Conservation (phyloP, 2,329 filamentous ascomycete species). For the Aspergillus sp. region DNA sequence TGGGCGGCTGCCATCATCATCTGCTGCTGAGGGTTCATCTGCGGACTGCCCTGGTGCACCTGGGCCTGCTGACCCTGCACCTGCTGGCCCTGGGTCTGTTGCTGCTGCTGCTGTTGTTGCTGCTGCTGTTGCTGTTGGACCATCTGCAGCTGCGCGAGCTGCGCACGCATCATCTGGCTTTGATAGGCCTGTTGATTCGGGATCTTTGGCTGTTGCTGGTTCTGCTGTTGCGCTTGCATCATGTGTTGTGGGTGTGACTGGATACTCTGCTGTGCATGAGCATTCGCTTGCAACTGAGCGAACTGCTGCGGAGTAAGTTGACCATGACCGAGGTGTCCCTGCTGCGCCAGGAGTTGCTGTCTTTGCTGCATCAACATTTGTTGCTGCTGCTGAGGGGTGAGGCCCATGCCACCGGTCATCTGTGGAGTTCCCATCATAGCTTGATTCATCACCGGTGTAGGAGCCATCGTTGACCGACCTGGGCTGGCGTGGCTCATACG, state of each 20-base stretch:
- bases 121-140: conserved; percentile 32
- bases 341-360: conserved; percentile 39
- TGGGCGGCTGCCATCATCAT: conserved; percentile 40
- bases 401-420: conserved; percentile 32
- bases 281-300: conserved; percentile 42
- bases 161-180: conserved; percentile 36
- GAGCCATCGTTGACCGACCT: conserved; percentile 38
- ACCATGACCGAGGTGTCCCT: conserved; percentile 30
- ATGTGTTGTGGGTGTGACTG: conserved; percentile 42
- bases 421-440: conserved; percentile 40
- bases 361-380: conserved; percentile 36
- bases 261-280: conserved; percentile 46
- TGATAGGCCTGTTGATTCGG: conserved; percentile 35
- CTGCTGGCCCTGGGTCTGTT: conserved; percentile 23
- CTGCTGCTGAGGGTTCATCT: conserved; percentile 35
- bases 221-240: conserved; percentile 35
- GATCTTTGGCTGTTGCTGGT: conserved; percentile 29
- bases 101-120: conserved; percentile 26
- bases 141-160: conserved; percentile 38
- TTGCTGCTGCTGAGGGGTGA: conserved; percentile 44
- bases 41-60: conserved; percentile 30
- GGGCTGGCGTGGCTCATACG: conserved; percentile 48
- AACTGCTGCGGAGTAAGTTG: conserved; percentile 42
- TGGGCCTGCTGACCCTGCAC: conserved; percentile 24
- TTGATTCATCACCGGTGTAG: conserved; percentile 46